These are phyloP conservation scores for Seminavis robusta DNA, from an alignment of 108 stramenopile genomes.

Conservation along the genomic window DNA sequence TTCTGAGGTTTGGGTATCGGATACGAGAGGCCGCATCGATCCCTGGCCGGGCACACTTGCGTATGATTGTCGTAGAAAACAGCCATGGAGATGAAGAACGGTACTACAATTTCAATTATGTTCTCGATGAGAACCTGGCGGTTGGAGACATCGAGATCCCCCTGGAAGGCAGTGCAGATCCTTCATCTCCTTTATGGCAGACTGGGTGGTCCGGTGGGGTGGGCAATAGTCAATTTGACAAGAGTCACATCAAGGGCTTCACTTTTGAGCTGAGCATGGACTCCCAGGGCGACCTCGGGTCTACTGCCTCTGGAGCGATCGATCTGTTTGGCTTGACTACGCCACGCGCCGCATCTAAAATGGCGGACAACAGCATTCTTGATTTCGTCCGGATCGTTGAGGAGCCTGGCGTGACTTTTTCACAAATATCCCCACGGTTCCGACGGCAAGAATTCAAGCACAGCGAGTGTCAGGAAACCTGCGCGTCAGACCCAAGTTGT, in stretches of 20 bases:
- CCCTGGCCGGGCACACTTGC: conserved; percentile 6
- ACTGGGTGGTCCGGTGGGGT: conserved; percentile 24
- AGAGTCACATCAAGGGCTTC: conserved; percentile 10
- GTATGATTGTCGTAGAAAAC: too few species aligned
- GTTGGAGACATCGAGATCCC: background rate
- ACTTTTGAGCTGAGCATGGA: conserved; percentile 16
- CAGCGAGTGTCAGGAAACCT: conserved; percentile 8
- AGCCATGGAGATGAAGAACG: too few species aligned
- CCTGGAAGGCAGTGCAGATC: conserved; percentile 7
- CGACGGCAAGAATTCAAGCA: background rate
- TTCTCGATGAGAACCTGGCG: background rate
- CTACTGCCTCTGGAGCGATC: background rate
- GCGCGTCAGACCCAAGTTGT: conserved; percentile 4
- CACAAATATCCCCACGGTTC: background rate
- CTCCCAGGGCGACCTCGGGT: background rate
- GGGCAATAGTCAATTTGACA: conserved; percentile 18
- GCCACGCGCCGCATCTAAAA: background rate
- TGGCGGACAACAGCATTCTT: too few species aligned
- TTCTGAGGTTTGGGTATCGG: conserved; percentile 7
- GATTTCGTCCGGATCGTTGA: background rate
- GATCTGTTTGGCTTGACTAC: background rate
- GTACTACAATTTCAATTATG: too few species aligned
- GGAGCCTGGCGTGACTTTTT: background rate
- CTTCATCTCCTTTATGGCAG: conserved; percentile 11
- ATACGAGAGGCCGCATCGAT: background rate